Evolutionary conservation across 108 stramenopile genomes (phyloP), one percentile per base, ranked within the genome.

Genomic region (Nannochloropsis gaditana): DNA sequence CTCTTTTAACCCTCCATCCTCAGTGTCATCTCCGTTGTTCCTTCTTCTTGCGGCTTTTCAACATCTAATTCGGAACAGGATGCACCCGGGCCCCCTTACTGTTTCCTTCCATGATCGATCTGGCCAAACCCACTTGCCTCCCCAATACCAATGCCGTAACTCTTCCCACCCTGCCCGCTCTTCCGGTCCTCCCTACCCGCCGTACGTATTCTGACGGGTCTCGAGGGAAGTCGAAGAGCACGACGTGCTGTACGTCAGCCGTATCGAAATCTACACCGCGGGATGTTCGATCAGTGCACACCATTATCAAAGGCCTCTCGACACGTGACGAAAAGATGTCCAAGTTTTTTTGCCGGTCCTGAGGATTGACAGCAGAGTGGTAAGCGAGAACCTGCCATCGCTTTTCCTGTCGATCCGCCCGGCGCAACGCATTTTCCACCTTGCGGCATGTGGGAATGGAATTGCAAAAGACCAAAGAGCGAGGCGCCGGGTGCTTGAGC

Each of bases 271-370:
- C 97, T 41, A 97, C 95, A 17, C 97, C 97, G 9, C 97, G 90
- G 6, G 95, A 95, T 9, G 97, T 96, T 6, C 97, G 94, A 90
- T 98, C 97, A n/a, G 97, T 98, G 87, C 96, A 97, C 31, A 98
- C 92, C 85, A 97, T 86, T 10, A 97, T 88, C 80, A 85, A 43
- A 1, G 90, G 88, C 59, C 9, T 45, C 79, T 31, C 85, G 82
- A 44, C 84, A 81, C 45, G 85, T 89, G 45, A 81, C 83, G 45
- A 83, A 83, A 89, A 89, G 21, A 45, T 83, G 4, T 80, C 73
- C 82, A 89, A 44, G 11, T 31, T 11, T 81, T 42, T 81, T 41
- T 81, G 21, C 31, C 41, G 41, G 41, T 31, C 80, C 41, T 19
- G 21, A 11, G 80, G 41, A 41, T 87, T 87, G 88, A 98, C 91